These are phyloP conservation scores for Kwoniella dendrophila DNA, from an alignment of 768 basidiomycete species.

Conservation along the genomic window DNA sequence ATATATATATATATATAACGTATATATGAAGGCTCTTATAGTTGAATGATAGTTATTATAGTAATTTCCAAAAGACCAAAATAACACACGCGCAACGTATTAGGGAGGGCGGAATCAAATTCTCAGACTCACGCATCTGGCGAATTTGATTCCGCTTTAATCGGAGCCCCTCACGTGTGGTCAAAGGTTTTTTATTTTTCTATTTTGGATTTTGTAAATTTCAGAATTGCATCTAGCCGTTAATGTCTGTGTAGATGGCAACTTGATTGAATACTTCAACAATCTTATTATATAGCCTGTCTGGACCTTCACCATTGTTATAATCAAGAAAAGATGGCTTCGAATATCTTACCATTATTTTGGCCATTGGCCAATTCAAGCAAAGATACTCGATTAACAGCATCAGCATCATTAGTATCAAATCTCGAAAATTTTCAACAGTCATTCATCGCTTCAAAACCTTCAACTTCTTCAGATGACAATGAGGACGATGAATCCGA, in stretches of 20 bases:
- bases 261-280: not conserved
- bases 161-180: not conserved
- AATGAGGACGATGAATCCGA: slow-evolving; percentile 59
- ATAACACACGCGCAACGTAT: slow-evolving; percentile 9
- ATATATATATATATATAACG: too few relatives aligned
- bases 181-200: slow-evolving; percentile 8
- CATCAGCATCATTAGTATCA: slow-evolving; percentile 78
- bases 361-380: slow-evolving; percentile 85
- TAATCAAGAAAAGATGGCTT: slow-evolving; percentile 60
- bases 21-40: too few relatives aligned
- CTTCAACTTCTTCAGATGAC: slow-evolving; percentile 6
- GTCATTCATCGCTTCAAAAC: slow-evolving; percentile 55
- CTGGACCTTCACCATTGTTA: too few relatives aligned
- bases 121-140: not conserved
- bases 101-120: not conserved
- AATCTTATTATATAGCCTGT: not conserved
- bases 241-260: not conserved
- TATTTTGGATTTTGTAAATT: not conserved
- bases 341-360: slow-evolving; percentile 88
- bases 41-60: too few relatives aligned
- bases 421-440: slow-evolving; percentile 84
- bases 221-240: not conserved
- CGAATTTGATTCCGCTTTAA: slow-evolving; percentile 1
- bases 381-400: slow-evolving; percentile 77
- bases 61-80: too few relatives aligned